Evolutionary conservation across 108 stramenopile genomes (phyloP).

Genomic region (Nannochloropsis oceanica): DNA sequence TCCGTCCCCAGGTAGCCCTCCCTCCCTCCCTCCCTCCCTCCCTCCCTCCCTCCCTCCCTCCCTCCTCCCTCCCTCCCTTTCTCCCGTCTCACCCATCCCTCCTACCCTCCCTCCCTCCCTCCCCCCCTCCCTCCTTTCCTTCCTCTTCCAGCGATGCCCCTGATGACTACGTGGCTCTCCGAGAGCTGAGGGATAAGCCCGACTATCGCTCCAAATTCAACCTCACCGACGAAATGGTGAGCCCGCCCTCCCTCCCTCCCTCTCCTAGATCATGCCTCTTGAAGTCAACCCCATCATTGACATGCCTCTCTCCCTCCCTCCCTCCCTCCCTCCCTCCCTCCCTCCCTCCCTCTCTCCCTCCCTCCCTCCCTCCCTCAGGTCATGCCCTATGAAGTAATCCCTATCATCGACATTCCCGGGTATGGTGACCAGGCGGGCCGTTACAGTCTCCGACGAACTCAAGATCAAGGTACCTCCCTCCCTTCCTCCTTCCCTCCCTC

Average conservation of each 20-base stretch:
- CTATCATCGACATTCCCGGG: constrained; percentile 92
- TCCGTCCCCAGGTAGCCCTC: constrained; percentile 53
- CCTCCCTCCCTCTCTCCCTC: not conserved
- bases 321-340: not conserved
- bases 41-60: not conserved
- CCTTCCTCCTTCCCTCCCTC: too few species aligned
- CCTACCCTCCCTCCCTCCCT: too few species aligned
- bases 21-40: not conserved
- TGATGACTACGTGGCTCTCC: constrained; percentile 88
- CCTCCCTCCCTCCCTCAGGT: not conserved
- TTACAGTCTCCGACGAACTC: constrained; percentile 74
- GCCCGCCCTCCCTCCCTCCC: too few species aligned
- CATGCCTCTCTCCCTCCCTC: too few species aligned
- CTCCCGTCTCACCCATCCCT: too few species aligned
- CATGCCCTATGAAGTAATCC: constrained; percentile 61
- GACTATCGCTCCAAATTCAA: constrained; percentile 86
- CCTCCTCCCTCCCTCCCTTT: too few species aligned
- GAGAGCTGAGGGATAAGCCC: constrained; percentile 80
- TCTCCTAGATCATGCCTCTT: too few species aligned
- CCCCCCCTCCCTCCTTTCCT: too few species aligned
- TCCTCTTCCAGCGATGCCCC: constrained; percentile 92
- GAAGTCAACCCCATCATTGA: not conserved
- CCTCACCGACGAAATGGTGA: constrained; percentile 80
- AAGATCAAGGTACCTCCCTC: too few species aligned
- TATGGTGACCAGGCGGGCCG: constrained; percentile 61